Evolutionary conservation across 345 rosid species (phyloP), one percentile per base, ranked within the genome.

Genomic region (Punica granatum): DNA sequence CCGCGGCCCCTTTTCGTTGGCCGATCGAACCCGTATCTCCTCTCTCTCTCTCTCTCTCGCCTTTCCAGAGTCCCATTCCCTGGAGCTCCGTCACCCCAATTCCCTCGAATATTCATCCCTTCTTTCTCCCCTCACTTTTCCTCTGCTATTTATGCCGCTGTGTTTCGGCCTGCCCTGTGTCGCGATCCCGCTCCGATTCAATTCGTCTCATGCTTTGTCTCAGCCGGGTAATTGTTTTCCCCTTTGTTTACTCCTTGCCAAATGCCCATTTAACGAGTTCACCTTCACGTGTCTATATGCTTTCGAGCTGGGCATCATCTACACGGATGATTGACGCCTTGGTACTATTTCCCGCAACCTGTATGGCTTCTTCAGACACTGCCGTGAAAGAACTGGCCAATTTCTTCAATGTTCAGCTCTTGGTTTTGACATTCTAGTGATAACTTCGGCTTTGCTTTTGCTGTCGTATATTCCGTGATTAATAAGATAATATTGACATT

Each of bases 21-120:
- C 66, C 48, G 30, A 37, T 63, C 48, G 48, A 23, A 63, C n/a
- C 66, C 46, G 18, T n/a, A 15, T 36, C 46, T 63, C 66, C 46
- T n/a, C 48, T 36, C 41, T 5, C 5, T 11, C 41, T 11, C 11
- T n/a, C n/a, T n/a, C n/a, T n/a, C n/a, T 31, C 65, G 23, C 25
- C 26, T 39, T 42, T 63, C 31, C 19, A n/a, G n/a, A 6, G 41
- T 60, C n/a, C 26, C 25, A 18, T 32, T 35, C 41, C 41, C 0
- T 34, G 18, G 16, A 63, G 6, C 42, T 63, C 9, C 30, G 46
- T 18, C 25, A 35, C 35, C 31, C 18, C 66, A 63, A 36, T 35
- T n/a, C 18, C 1, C 31, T 23, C 30, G 46, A 42, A 63, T 63
- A 31, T 30, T 37, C 66, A n/a, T 18, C 4, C 60, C 66, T 60